Evolutionary conservation across 495 filamentous ascomycete species (phyloP).

Genomic region (Immersiella caudata): DNA sequence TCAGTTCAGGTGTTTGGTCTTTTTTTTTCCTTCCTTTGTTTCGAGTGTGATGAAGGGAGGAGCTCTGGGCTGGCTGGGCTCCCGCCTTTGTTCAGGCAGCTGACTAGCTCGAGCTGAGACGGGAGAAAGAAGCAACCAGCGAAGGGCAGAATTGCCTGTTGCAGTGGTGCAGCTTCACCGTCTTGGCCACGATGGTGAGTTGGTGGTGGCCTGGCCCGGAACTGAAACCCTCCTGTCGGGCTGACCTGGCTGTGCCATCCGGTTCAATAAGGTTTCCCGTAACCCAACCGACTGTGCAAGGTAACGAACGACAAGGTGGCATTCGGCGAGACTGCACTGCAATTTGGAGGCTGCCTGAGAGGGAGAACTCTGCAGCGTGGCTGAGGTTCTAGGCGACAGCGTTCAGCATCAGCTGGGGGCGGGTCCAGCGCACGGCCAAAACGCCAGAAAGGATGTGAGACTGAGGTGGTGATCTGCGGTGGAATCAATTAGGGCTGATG

Average conservation of each 20-base stretch:
- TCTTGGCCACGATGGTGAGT: neutral
- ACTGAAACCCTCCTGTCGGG: neutral
- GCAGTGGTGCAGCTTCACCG: neutral
- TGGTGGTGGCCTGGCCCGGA: neutral
- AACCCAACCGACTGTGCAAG: neutral
- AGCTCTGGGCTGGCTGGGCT: too few species aligned
- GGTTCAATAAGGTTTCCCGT: neutral
- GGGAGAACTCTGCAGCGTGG: neutral
- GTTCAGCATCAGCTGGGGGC: neutral
- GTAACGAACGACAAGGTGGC: neutral
- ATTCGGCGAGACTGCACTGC: neutral
- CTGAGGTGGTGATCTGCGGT: neutral
- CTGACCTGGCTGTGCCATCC: neutral
- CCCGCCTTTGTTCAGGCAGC: too few species aligned
- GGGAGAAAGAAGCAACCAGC: too few species aligned
- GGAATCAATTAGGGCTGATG: slow-evolving; percentile 9
- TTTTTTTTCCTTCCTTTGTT: neutral
- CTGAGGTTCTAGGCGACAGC: neutral
- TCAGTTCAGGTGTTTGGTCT: neutral
- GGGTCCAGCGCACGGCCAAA: neutral
- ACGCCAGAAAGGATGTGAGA: neutral
- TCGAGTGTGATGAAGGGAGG: neutral
- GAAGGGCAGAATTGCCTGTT: neutral
- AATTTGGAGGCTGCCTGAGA: slow-evolving; percentile 8
- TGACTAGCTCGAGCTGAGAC: too few species aligned